A percentile compares a stretch with the other conserved stretches of the same genome.
Evolutionary conservation across 2,329 filamentous ascomycete genomes (phyloP).

Genomic region (Scytalidium sp.): DNA sequence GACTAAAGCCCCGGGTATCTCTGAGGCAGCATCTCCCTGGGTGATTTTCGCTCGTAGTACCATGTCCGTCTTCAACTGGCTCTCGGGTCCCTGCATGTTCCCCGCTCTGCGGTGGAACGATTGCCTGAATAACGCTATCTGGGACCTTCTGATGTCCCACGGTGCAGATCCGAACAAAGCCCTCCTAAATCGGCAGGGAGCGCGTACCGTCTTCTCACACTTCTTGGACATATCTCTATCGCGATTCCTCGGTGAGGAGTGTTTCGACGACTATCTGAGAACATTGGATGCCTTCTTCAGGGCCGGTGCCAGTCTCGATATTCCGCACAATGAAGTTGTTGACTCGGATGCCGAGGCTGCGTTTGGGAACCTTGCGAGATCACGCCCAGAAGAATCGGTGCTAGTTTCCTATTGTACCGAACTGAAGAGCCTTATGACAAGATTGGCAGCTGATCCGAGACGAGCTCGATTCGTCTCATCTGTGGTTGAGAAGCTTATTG

Average conservation of each 20-base stretch:
- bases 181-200: not conserved
- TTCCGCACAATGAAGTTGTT: not conserved
- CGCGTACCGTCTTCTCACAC: slow-evolving; percentile 4
- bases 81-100: not conserved
- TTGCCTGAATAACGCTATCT: not conserved
- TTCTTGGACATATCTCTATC: slow-evolving; percentile 3
- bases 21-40: not conserved
- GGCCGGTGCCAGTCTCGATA: not conserved
- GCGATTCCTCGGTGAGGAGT: slow-evolving; percentile 2
- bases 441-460: not conserved
- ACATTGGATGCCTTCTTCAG: slow-evolving; percentile 5
- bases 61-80: not conserved
- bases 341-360: not conserved
- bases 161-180: not conserved
- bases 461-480: not conserved
- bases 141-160: not conserved
- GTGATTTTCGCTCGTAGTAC: slow-evolving; percentile 1
- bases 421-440: not conserved
- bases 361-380: not conserved
- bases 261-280: slow-evolving; percentile 3
- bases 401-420: not conserved
- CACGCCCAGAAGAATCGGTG: not conserved
- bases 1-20: not conserved
- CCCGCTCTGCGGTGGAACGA: not conserved
- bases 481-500: slow-evolving; percentile 1